These are phyloP conservation scores for Mycocentrospora acerina DNA, from an alignment of 2,329 filamentous ascomycete species.

Conservation along the genomic window DNA sequence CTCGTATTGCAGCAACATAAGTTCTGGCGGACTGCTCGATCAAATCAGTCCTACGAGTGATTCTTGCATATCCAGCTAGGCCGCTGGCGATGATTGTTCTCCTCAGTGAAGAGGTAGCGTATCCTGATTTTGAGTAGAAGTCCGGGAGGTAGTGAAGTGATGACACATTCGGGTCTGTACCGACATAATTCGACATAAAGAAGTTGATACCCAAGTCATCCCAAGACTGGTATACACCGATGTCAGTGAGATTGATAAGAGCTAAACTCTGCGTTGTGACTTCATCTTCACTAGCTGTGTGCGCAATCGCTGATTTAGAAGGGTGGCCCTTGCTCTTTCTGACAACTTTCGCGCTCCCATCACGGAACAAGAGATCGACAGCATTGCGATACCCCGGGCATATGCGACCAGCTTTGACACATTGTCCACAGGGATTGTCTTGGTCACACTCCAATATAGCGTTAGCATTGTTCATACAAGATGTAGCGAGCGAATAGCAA, in stretches of 20 bases:
- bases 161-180: constrained; percentile 18
- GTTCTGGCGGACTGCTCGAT: constrained; percentile 16
- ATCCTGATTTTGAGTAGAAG: constrained; percentile 20
- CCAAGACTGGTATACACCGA: constrained; percentile 24
- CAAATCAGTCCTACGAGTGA: constrained; percentile 14
- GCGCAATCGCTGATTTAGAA: not conserved
- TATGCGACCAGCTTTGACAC: constrained; percentile 23
- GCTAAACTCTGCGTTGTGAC: not conserved
- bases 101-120: constrained; percentile 14
- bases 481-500: constrained; percentile 2
- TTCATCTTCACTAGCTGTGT: not conserved
- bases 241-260: constrained; percentile 17
- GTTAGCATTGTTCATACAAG: constrained; percentile 4
- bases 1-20: constrained; percentile 24
- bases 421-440: constrained; percentile 29
- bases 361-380: constrained; percentile 31
- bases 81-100: constrained; percentile 27
- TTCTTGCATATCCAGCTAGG: constrained; percentile 25
- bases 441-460: constrained; percentile 24
- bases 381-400: constrained; percentile 31
- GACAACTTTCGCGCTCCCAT: constrained; percentile 25
- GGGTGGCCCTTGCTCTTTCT: constrained; percentile 14
- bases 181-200: constrained; percentile 33
- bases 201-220: constrained; percentile 29
- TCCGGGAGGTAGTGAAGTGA: constrained; percentile 27